Conservation (phyloP, 148 eudicot genomes). For the Euryodendron excelsum region DNA sequence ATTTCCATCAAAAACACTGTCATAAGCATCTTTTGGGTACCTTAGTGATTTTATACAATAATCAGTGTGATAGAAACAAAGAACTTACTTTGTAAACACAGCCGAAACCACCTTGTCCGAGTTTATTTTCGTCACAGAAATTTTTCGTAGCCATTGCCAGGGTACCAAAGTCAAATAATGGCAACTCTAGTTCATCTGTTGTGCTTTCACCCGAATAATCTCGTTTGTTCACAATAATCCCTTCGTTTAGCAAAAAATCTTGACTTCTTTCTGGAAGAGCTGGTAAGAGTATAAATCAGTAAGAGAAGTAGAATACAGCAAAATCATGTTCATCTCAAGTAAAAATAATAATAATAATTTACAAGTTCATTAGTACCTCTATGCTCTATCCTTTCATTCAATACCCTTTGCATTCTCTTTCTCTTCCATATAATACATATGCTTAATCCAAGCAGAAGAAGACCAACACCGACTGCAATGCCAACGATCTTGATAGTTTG, state of each 20-base stretch:
- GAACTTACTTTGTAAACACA: conserved; percentile 52
- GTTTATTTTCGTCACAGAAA: conserved; percentile 43
- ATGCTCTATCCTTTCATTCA: conserved; percentile 10
- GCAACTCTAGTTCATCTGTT: conserved; percentile 44
- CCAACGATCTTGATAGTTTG: conserved; percentile 29
- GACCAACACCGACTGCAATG: conserved; percentile 27
- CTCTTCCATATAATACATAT: conserved; percentile 25
- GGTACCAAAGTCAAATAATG: conserved; percentile 38
- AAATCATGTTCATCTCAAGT: not conserved
- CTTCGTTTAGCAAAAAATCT: conserved; percentile 29
- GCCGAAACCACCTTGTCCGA: conserved; percentile 73
- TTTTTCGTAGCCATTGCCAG: conserved; percentile 45
- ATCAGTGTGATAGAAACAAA: not conserved
- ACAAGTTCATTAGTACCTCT: conserved; percentile 34
- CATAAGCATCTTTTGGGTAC: not conserved
- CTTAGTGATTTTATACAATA: not conserved
- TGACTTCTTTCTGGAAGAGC: conserved; percentile 43
- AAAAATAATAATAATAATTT: not conserved
- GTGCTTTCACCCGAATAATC: conserved; percentile 27
- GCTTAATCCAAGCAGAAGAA: conserved; percentile 27
- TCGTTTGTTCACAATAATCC: conserved; percentile 28
- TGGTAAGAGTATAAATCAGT: not conserved
- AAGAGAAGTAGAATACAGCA: not conserved
- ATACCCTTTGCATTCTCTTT: conserved; percentile 17
- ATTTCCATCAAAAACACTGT: conserved; percentile 4